A percentile compares a stretch with the other conserved stretches of the same genome.
Evolutionary conservation across 495 filamentous ascomycete species (phyloP).

Genomic region (Hypoxylon fuscum): DNA sequence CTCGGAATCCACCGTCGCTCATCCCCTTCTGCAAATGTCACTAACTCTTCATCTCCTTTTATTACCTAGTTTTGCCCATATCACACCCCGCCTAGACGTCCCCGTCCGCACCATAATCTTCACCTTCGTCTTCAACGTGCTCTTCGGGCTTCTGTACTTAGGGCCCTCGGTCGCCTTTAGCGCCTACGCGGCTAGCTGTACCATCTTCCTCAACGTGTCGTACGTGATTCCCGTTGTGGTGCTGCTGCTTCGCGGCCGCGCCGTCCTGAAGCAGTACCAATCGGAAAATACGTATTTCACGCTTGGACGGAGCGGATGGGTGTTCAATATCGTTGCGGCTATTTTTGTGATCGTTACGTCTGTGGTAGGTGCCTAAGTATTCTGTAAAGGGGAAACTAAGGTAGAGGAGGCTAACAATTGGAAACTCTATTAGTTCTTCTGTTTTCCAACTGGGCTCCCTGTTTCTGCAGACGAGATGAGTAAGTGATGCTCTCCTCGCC

Average conservation of each 20-base stretch:
- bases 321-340: constrained; percentile 38
- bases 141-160: constrained; percentile 48
- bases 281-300: constrained; percentile 33
- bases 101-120: constrained; percentile 46
- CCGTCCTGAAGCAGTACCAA: constrained; percentile 29
- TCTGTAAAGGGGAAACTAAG: not conserved
- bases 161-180: constrained; percentile 47
- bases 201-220: constrained; percentile 49
- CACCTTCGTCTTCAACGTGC: constrained; percentile 46
- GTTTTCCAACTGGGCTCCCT: constrained; percentile 44
- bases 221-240: constrained; percentile 45
- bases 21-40: too few relatives aligned
- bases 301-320: constrained; percentile 37
- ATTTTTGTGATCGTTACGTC: constrained; percentile 47
- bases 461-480: constrained; percentile 44
- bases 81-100: constrained; percentile 39
- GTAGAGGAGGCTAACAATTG: not conserved
- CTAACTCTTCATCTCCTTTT: not conserved
- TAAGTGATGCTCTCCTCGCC: constrained; percentile 11
- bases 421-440: constrained; percentile 41
- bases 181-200: constrained; percentile 46
- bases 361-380: constrained; percentile 32
- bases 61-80: constrained; percentile 43
- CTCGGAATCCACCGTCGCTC: too few relatives aligned
- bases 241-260: constrained; percentile 44